Evolutionary conservation across 495 filamentous ascomycete species (phyloP), one percentile per base, ranked within the genome.

Genomic region (Chlorociboria aeruginascens): DNA sequence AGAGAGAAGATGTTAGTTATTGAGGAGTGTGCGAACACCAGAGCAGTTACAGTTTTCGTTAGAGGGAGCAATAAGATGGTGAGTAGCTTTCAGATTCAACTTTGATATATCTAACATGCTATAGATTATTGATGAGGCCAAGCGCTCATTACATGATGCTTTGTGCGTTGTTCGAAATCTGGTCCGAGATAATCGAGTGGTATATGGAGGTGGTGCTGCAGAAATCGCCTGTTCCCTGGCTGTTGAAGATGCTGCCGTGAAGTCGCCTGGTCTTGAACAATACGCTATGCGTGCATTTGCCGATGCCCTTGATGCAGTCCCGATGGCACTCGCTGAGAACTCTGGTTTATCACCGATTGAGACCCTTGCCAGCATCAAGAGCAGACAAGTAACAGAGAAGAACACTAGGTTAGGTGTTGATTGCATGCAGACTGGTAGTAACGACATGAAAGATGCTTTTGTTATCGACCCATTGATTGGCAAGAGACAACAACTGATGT

Each of bases 61-160:
- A 73, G 92, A 63, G 92, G 92, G 55, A 94, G 88, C 72, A 99
- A 99, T 76, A 99, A 97, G 76, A 99, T 99, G 92, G 87, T 89
- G 61, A 60, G 72, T 43, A 20, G 4, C 13, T 14, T 16, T 48
- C 13, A 36, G 12, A 11, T n/a, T 2, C 3, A 31, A n/a, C 42
- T 49, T 49, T 8, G 14, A 47, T 55, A 20, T 66, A 40, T 11
- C 34, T 50, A 56, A 59, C 31, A 37, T 34, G 29, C 17, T 53
- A 39, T 36, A 94, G 86, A 95, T 98, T 62, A 96, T 97, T 62
- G 93, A 99, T 64, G 93, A 99, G 65, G 93, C 92, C 39, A 95
- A 95, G 72, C 83, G 93, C 54, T 95, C 90, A 43, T 74, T 97
- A 50, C 92, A 97, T 66, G 92, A 99, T 65, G 92, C 92, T 34